phyloP scores from a whole-genome alignment of 2,329 filamentous ascomycete species.

The Ophiostoma quercus region DNA sequence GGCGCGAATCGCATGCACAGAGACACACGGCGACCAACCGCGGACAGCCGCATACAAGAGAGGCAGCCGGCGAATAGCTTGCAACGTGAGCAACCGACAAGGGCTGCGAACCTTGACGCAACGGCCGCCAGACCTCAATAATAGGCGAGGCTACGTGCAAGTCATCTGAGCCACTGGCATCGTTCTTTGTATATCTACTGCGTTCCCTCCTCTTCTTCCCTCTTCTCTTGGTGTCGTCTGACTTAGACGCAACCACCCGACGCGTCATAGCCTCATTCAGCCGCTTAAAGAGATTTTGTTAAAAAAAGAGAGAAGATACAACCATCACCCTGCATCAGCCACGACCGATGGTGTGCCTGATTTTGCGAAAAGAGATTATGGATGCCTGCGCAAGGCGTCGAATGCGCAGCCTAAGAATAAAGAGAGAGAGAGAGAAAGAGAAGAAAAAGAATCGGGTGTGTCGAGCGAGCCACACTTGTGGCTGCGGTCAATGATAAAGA shows the following conservation, averaged over 20 bases:
- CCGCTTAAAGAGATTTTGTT: too few species aligned
- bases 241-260: neutral
- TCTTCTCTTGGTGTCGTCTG: neutral
- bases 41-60: too few species aligned
- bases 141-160: neutral
- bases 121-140: neutral
- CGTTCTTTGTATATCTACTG: too few species aligned
- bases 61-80: neutral
- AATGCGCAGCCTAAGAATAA: neutral
- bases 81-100: too few species aligned
- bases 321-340: neutral
- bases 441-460: too few species aligned
- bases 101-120: too few species aligned
- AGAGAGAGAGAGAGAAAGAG: too few species aligned
- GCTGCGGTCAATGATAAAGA: too few species aligned
- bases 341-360: neutral
- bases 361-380: neutral
- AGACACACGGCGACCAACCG: neutral
- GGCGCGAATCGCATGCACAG: neutral
- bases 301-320: neutral
- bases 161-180: neutral
- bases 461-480: too few species aligned
- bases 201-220: too few species aligned
- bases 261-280: neutral
- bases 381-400: neutral